Base-by-base conservation (phyloP, 108 stramenopile genomes). In the Thalassiosira profunda region DNA sequence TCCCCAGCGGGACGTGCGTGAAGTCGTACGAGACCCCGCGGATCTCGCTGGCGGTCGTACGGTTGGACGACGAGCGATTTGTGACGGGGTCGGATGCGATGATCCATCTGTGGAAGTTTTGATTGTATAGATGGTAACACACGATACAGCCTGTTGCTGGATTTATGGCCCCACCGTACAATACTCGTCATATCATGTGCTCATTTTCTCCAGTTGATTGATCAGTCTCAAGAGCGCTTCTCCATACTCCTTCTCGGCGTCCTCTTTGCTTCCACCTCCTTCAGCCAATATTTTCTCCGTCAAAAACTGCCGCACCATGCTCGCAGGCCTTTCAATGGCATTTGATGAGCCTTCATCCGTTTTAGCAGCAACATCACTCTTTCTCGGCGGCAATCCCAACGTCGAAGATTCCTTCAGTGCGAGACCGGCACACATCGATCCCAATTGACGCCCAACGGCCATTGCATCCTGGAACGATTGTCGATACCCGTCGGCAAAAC, bases 401-500 rank as follows among this genome's bases (percentile, higher is more conserved):
- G 23, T 52, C 38, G 26, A 45, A 7, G 62, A 73, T 58, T 63
- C 61, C 2, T 0, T 10, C 17, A 48, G 20, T 25, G 56, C 72
- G 42, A 47, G 55, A 18, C 49, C 58, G 2, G 57, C 62, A 29
- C 60, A 63, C 33, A 77, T 31, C 34, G 58, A 79, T n/a, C 90
- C 91, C 21, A 92, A 48, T 23, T 57, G 25, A 24, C 44, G 40
- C 4, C 91, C 91, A n/a, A 90, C 71, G 15, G 61, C 40, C 54
- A 58, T 60, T 23, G 88, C 67, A 41, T 63, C 65, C 34, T 70
- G 58, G 58, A 83, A 86, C 10, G 80, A 57, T 62, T 83, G 72
- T 42, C 58, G 74, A 65, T 83, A 90, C n/a, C 92, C 92, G 38
- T 60, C 57, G 42, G 84, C 80, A 63, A 93, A 93, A 46, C 92